These are phyloP conservation scores for Astrothelium subdiscretum DNA, from an alignment of 495 filamentous ascomycete species.

Conservation along the genomic window DNA sequence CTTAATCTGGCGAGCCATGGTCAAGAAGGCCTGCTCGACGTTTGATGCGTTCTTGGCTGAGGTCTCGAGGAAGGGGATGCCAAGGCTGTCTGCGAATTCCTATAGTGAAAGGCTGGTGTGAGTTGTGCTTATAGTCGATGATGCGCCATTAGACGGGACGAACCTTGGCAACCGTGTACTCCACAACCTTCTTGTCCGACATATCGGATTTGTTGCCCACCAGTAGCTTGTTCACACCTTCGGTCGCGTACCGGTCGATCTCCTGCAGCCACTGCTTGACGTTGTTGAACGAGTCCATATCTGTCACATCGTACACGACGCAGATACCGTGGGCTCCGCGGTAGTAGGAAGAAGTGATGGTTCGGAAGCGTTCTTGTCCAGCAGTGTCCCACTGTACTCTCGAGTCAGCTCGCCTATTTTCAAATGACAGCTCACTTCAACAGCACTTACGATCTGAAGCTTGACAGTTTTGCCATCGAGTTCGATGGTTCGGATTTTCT, in stretches of 20 bases:
- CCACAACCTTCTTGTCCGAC: slow-evolving; percentile 99
- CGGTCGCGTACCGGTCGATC: slow-evolving; percentile 96
- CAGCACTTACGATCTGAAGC: slow-evolving; percentile 80
- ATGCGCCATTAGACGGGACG: slow-evolving; percentile 11
- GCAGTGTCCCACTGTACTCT: slow-evolving; percentile 85
- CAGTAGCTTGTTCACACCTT: slow-evolving; percentile 97
- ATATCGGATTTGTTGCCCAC: slow-evolving; percentile 99
- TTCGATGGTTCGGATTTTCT: slow-evolving; percentile 99
- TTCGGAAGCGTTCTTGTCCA: slow-evolving; percentile 97
- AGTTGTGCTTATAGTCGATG: neutral
- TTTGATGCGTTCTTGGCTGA: slow-evolving; percentile 99
- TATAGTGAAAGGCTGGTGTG: slow-evolving; percentile 26
- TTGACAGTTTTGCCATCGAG: slow-evolving; percentile 99
- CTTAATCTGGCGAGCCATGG: slow-evolving; percentile 99
- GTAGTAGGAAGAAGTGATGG: slow-evolving; percentile 99
- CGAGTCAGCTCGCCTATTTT: neutral
- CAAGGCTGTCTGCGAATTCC: slow-evolving; percentile 98
- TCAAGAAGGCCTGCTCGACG: slow-evolving; percentile 98
- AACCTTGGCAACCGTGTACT: slow-evolving; percentile 99
- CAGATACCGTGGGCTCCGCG: slow-evolving; percentile 97
- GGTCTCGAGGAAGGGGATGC: slow-evolving; percentile 98
- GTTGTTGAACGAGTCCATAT: slow-evolving; percentile 99
- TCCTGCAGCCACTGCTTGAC: slow-evolving; percentile 99
- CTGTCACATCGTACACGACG: slow-evolving; percentile 99
- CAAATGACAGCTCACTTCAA: neutral